These are phyloP conservation scores for Scheffersomyces titani DNA, from an alignment of 1,139 yeast genomes.

Conservation along the genomic window DNA sequence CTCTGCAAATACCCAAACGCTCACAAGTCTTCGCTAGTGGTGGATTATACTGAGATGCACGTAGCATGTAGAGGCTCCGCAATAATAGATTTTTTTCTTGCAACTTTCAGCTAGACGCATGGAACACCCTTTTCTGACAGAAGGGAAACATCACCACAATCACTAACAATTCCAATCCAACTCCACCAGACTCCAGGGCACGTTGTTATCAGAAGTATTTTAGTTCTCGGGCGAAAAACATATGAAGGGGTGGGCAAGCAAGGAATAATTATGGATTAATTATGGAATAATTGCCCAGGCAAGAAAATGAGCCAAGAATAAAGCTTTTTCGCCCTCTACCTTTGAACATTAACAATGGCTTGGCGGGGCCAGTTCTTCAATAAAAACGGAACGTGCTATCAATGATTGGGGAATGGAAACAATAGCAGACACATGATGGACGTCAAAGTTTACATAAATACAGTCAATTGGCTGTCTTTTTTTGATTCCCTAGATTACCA, in stretches of 20 bases:
- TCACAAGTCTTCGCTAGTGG: not conserved
- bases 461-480: not conserved
- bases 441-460: not conserved
- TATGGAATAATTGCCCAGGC: not conserved
- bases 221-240: not conserved
- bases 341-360: not conserved
- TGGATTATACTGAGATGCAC: not conserved
- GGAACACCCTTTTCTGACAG: not conserved
- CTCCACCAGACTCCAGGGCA: not conserved
- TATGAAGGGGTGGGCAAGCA: not conserved
- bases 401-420: not conserved
- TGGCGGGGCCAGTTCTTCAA: not conserved
- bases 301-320: not conserved
- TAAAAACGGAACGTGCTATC: not conserved
- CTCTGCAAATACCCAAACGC: not conserved
- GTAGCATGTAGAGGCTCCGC: not conserved
- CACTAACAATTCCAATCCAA: not conserved
- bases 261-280: too few relatives aligned
- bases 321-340: not conserved
- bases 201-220: not conserved
- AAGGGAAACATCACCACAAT: not conserved
- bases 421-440: not conserved
- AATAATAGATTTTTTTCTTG: not conserved
- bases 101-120: not conserved
- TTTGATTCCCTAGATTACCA: not conserved